Evolutionary conservation across 331 rosid genomes (phyloP).

Genomic region (Rosa hybrid): DNA sequence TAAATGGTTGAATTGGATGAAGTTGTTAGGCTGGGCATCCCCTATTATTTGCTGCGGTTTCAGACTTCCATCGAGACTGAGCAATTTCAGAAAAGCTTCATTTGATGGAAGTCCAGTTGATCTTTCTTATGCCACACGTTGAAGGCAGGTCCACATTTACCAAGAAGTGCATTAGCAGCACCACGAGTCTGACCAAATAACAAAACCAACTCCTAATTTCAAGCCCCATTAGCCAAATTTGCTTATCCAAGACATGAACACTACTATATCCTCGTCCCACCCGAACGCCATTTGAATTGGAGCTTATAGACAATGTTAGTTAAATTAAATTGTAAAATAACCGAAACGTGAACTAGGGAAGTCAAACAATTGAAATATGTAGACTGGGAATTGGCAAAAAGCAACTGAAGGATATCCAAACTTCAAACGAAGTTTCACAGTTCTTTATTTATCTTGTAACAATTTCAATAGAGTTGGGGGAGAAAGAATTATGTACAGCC

Average conservation of each 20-base stretch:
- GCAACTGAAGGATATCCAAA: background rate
- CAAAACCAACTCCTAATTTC: background rate
- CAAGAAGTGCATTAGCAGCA: background rate
- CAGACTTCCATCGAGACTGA: background rate
- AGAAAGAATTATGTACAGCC: background rate
- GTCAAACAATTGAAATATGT: background rate
- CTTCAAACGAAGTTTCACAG: background rate
- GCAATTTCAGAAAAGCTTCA: background rate
- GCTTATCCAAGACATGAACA: background rate
- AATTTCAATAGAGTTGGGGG: background rate
- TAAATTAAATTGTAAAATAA: background rate
- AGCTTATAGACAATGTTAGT: background rate
- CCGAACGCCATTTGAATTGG: background rate
- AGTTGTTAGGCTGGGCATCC: background rate
- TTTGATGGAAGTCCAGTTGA: constrained; percentile 2
- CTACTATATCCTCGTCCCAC: background rate
- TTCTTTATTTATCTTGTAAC: background rate
- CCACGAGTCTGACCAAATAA: constrained; percentile 10
- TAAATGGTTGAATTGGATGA: constrained; percentile 1
- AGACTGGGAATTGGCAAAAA: background rate
- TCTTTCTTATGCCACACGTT: background rate
- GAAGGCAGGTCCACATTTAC: background rate
- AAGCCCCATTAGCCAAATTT: background rate
- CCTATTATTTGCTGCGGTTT: background rate
- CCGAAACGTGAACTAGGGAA: background rate